phyloP scores from a whole-genome alignment of 176 grass and related monocot genomes.

The Eragrostis curvula region DNA sequence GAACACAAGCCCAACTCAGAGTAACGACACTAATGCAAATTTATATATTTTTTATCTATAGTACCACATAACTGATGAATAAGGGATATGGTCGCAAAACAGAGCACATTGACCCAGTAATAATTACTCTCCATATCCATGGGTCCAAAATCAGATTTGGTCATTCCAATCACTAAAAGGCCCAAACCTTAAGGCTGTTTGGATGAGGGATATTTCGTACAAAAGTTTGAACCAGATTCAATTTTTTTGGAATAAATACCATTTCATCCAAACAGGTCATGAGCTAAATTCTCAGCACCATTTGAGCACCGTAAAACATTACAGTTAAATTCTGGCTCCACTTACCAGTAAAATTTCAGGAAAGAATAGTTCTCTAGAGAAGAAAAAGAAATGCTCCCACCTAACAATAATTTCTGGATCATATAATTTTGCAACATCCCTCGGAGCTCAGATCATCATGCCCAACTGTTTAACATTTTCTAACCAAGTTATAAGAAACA shows the following conservation, averaged over 20 bases:
- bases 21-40: background rate
- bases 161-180: constrained; percentile 25
- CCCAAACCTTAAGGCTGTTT: background rate
- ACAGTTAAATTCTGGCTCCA: background rate
- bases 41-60: background rate
- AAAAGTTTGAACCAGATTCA: background rate
- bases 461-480: background rate
- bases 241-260: background rate
- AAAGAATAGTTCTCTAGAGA: background rate
- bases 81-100: background rate
- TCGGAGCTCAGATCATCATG: background rate
- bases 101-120: background rate
- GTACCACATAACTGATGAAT: background rate
- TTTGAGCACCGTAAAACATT: background rate
- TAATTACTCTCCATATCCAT: background rate
- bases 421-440: background rate
- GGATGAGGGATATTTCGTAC: background rate
- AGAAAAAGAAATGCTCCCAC: background rate
- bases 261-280: no score
- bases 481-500: background rate
- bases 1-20: background rate
- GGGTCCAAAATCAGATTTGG: background rate
- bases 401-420: background rate
- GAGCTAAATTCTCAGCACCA: background rate
- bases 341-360: background rate